Evolutionary conservation across 768 basidiomycete genomes (phyloP), one percentile per base, ranked within the genome.

Genomic region (Leucocoprinus birnbaumii): DNA sequence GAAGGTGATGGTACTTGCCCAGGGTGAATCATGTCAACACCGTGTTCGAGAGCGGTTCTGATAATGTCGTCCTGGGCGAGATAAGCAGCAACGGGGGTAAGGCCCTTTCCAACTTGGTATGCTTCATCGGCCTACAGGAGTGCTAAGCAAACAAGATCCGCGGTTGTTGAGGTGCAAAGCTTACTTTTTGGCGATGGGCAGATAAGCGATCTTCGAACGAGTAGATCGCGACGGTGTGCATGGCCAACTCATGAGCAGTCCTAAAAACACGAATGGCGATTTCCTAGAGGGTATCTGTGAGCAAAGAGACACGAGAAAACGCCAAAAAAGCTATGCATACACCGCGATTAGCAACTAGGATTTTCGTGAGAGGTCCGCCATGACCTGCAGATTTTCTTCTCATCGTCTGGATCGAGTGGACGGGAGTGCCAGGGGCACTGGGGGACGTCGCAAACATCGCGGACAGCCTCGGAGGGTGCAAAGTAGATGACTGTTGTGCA

Each of bases 11-110:
- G 41, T 48, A 70, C 78, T 65, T 62, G 94, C 92, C 95, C 94
- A 10, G 94, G 97, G 72, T 98, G 97, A 67, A 99, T 98, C 97
- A 99, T 98, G 69, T 98, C 96, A 22, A 99, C 97, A 22, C 93
- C 95, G 71, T 98, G 94, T 71, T 98, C 95, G 42, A 98, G 80
- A n/a, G 94, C 93, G 61, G 94, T 88, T 59, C 86, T 77, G 73
- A 99, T 94, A 71, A 99, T 98, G 65, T 97, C 94, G 63, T 98
- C 94, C 69, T 98, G 95, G 2, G 95, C 88, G 59, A 99, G 89
- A 71, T 99, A 99, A 9, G 97, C 97, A 16, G 79, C 97, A 38
- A 99, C 97, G 27, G 97, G 97, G 13, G 95, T 94, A 48, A 98
- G 72, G 8, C 97, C 97, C 65, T 91, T 94, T 53, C 97, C 97